Evolutionary conservation across 2,329 filamentous ascomycete genomes (phyloP), one percentile per base, ranked within the genome.

Genomic region (Clarireedia sp.): DNA sequence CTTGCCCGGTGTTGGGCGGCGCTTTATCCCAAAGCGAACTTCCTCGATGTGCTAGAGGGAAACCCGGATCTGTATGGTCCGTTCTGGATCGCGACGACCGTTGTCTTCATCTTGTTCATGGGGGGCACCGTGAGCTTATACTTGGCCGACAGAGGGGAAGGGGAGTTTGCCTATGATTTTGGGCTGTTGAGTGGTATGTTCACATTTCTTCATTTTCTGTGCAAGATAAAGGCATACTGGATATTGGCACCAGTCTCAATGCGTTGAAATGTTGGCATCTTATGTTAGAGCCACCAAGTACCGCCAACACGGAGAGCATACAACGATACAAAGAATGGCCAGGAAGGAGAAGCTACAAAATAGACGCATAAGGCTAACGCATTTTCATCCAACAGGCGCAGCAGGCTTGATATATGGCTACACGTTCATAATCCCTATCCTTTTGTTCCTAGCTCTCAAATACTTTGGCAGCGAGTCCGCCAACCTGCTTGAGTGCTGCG

Each of bases 51-150:
- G 37, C 80, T 99, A 26, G 94, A 99, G 70, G 94, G 94, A 19
- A 97, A 97, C 70, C 89, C 94, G 1, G 94, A 99, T 68, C 76
- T 99, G 36, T 99, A 99, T 76, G 92, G 92, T 1, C 94, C 94
- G 1, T 90, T 97, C 69, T 99, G 94, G 94, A 97, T 99, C 73
- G 94, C 94, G 9, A 97, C 94, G 0, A 97, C 94, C 0, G 94
- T 99, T 9, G 86, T 99, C 12, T 81, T 99, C 60, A 97, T 99
- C 58, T 74, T 99, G 33, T 99, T 99, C 73, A 71, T 99, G 45
- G 94, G 92, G 1, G 94, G 94, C 12, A 97, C 94, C 0, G 96
- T 99, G 62, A 95, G 86, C 68, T 87, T 94, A 72, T 97, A 95
- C 71, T 75, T 96, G 49, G 82, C 87, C 24, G 79, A 79, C 23